Conservation (phyloP, 2,329 filamentous ascomycete species). For the Hypoxylon sp. region DNA sequence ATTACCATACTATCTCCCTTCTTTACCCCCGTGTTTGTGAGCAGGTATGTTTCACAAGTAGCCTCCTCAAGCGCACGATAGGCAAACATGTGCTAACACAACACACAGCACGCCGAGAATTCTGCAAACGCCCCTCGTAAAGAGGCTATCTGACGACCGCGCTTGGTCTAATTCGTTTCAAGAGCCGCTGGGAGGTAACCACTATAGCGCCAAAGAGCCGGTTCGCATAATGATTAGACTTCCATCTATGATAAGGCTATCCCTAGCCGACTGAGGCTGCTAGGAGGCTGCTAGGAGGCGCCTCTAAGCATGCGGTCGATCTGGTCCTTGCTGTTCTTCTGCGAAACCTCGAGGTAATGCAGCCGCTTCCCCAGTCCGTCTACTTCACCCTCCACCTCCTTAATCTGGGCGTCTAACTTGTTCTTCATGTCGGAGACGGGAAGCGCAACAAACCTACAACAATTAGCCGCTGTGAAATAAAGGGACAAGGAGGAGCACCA, state of each 20-base stretch:
- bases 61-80: background rate
- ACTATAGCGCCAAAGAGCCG: conserved; percentile 4
- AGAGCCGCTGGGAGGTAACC: background rate
- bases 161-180: background rate
- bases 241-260: background rate
- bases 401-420: conserved; percentile 81
- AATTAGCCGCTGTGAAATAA: conserved; percentile 26
- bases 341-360: conserved; percentile 93
- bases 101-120: background rate
- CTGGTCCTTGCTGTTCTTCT: conserved; percentile 92
- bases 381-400: conserved; percentile 82
- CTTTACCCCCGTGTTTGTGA: background rate
- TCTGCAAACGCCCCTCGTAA: background rate
- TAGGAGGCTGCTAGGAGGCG: conserved; percentile 50
- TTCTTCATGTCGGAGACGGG: conserved; percentile 80
- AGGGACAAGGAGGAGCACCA: conserved; percentile 54
- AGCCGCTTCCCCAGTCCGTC: conserved; percentile 88
- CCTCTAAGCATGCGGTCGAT: conserved; percentile 86
- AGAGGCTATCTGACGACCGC: background rate
- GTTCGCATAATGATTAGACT: conserved; percentile 9
- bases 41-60: conserved; percentile 8
- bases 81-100: background rate
- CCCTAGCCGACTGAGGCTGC: conserved; percentile 40
- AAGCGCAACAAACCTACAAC: conserved; percentile 86
- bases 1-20: conserved; percentile 4